Conservation (phyloP, 768 basidiomycete genomes). For the Kwoniella newhampshirensis region DNA sequence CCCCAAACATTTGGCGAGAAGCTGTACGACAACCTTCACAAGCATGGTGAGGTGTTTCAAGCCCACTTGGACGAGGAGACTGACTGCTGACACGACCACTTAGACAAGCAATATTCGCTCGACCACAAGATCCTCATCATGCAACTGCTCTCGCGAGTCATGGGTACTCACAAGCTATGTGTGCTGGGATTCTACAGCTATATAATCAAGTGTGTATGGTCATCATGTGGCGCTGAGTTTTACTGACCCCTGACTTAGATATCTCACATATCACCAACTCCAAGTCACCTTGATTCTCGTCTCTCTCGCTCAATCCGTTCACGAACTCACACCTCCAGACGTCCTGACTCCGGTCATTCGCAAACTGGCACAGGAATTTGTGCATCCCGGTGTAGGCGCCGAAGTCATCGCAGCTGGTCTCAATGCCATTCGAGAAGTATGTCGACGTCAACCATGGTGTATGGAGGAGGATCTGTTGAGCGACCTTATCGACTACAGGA, state of each 20-base stretch:
- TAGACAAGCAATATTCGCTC: conserved; percentile 89
- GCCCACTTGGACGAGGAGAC: neutral
- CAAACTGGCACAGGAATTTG: conserved; percentile 92
- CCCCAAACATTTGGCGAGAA: conserved; percentile 95
- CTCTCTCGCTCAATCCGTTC: conserved; percentile 88
- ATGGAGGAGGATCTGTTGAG: conserved; percentile 93
- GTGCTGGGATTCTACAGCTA: conserved; percentile 95
- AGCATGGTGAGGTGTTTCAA: conserved; percentile 57
- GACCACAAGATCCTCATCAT: conserved; percentile 97
- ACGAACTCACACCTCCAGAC: conserved; percentile 93
- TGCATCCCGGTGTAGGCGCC: conserved; percentile 92
- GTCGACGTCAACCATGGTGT: conserved; percentile 87
- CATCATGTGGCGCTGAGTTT: neutral
- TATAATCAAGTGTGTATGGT: conserved; percentile 61
- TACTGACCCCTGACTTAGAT: conserved; percentile 58
- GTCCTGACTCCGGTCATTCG: conserved; percentile 80
- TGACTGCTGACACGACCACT: conserved; percentile 2
- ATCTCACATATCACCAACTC: conserved; percentile 86
- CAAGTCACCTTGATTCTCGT: conserved; percentile 90
- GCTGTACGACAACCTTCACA: conserved; percentile 77
- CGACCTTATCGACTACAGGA: conserved; percentile 90
- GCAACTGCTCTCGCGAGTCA: conserved; percentile 91
- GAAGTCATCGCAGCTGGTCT: conserved; percentile 96
- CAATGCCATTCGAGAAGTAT: conserved; percentile 93
- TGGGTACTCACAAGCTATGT: conserved; percentile 87